Evolutionary conservation across 2,329 filamentous ascomycete genomes (phyloP).

Genomic region (Mycosphaerelloides madeirae): DNA sequence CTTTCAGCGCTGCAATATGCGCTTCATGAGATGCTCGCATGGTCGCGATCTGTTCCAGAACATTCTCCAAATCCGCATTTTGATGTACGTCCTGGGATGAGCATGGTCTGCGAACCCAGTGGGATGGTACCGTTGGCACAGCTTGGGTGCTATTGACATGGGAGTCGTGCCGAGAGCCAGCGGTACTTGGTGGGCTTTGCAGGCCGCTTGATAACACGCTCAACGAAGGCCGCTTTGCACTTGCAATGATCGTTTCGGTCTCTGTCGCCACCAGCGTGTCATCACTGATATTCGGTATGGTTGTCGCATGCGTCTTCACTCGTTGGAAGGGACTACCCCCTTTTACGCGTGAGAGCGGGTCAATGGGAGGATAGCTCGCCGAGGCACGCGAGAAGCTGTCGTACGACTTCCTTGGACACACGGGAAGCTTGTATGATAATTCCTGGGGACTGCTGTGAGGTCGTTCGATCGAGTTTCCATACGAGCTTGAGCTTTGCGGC

Average conservation of each 20-base stretch:
- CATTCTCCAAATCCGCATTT: slow-evolving; percentile 1
- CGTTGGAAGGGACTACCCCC: neutral
- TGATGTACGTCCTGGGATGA: neutral
- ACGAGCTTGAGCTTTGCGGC: neutral
- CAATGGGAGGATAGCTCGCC: neutral
- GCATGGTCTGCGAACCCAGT: neutral
- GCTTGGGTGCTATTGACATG: neutral
- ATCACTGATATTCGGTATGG: slow-evolving; percentile 2
- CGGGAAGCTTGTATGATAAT: slow-evolving; percentile 4
- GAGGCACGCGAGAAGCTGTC: slow-evolving; percentile 5
- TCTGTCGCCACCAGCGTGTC: slow-evolving; percentile 5
- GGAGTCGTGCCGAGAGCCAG: neutral
- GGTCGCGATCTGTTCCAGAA: slow-evolving; percentile 31
- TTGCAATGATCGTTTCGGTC: neutral
- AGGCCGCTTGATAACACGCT: neutral
- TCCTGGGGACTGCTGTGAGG: slow-evolving; percentile 23
- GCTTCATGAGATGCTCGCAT: slow-evolving; percentile 38
- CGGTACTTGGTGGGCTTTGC: slow-evolving; percentile 3
- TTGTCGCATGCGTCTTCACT: neutral
- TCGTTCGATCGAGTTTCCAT: slow-evolving; percentile 13
- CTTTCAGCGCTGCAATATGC: slow-evolving; percentile 34
- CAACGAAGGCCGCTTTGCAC: neutral
- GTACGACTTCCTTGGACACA: slow-evolving; percentile 1
- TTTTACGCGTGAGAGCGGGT: slow-evolving; percentile 1
- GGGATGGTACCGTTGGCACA: neutral